Evolutionary conservation across 768 basidiomycete species (phyloP).

Genomic region (Tricholoma terreum): DNA sequence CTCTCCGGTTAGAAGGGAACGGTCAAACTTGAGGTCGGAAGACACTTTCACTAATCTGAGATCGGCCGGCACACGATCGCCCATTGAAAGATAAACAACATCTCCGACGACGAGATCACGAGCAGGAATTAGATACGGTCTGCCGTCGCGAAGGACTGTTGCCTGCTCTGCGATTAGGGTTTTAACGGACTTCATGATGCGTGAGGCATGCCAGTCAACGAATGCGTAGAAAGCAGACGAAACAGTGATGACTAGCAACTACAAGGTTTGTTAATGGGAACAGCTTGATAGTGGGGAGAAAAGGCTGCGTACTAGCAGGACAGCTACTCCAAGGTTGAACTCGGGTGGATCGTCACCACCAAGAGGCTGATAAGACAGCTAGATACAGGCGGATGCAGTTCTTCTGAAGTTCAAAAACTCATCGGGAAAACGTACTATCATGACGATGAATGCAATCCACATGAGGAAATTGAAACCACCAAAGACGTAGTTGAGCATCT

Average conservation of each 20-base stretch:
- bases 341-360: background rate
- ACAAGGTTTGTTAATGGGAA: too few species aligned
- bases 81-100: constrained; percentile 57
- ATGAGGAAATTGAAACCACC: too few species aligned
- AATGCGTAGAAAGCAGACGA: background rate
- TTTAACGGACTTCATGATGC: background rate
- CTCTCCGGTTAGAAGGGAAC: constrained; percentile 63
- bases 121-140: constrained; percentile 43
- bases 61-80: constrained; percentile 71
- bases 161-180: background rate
- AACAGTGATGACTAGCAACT: background rate
- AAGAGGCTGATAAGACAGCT: background rate
- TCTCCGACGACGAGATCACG: too few species aligned
- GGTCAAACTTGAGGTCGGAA: constrained; percentile 57
- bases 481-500: background rate
- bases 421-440: background rate
- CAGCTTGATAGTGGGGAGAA: too few species aligned
- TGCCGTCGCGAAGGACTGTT: background rate
- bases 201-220: too few species aligned
- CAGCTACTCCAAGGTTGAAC: background rate
- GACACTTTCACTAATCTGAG: constrained; percentile 56
- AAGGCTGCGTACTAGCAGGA: background rate
- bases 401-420: background rate
- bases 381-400: background rate
- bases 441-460: background rate